A percentile compares a stretch with the other conserved stretches of the same genome.
Evolutionary conservation across 176 grass and related monocot species (phyloP).

Genomic region (Tuctoria greenei): DNA sequence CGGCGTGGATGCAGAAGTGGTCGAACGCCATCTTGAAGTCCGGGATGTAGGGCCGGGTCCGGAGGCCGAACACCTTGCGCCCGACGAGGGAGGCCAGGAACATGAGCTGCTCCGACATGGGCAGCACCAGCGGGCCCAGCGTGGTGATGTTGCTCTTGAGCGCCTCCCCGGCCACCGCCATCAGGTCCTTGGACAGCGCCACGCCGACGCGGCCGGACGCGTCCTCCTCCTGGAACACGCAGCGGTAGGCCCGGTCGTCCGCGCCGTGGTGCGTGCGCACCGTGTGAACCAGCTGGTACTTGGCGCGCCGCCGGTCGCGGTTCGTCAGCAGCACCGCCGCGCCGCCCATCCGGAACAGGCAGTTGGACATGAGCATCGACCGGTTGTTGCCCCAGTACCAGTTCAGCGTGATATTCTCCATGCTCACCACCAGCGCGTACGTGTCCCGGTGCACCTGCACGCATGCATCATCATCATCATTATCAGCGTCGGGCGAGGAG

Average conservation of each 20-base stretch:
- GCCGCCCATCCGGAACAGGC: constrained; percentile 95
- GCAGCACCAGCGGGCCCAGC: constrained; percentile 73
- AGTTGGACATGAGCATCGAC: constrained; percentile 95
- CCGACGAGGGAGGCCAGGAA: constrained; percentile 54
- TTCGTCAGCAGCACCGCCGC: constrained; percentile 79
- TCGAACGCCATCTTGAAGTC: constrained; percentile 98
- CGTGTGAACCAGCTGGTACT: constrained; percentile 87
- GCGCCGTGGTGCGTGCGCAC: constrained; percentile 76
- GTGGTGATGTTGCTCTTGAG: constrained; percentile 88
- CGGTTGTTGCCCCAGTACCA: constrained; percentile 95
- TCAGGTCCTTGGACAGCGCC: constrained; percentile 78
- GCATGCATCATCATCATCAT: background rate
- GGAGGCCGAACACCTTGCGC: constrained; percentile 47
- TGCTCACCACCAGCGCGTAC: constrained; percentile 93
- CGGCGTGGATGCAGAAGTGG: constrained; percentile 97
- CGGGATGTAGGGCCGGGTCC: constrained; percentile 61
- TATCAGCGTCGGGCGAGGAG: no score
- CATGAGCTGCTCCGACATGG: constrained; percentile 83
- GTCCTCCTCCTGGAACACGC: constrained; percentile 93
- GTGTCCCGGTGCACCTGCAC: constrained; percentile 72
- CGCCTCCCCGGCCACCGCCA: constrained; percentile 75
- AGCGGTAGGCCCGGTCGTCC: constrained; percentile 57
- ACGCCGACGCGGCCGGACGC: constrained; percentile 45
- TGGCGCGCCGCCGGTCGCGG: constrained; percentile 45
- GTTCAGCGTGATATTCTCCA: constrained; percentile 97